These are phyloP conservation scores for Penicillium fimorum DNA, from an alignment of 495 filamentous ascomycete genomes.

Conservation along the genomic window DNA sequence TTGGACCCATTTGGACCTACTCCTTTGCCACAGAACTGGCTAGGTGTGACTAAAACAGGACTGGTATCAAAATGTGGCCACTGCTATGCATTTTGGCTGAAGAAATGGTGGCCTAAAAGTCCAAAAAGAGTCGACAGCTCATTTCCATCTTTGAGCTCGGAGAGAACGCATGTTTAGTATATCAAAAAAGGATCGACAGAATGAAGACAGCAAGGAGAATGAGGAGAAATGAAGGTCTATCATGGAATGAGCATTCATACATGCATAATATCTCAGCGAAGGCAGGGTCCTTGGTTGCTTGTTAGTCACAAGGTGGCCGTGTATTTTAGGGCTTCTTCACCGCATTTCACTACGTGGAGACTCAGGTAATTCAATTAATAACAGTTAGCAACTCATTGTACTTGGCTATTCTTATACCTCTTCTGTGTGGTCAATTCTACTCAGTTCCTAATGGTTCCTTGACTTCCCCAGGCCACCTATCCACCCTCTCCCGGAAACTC, in stretches of 20 bases:
- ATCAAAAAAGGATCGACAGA: neutral
- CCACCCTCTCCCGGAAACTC: conserved; percentile 13
- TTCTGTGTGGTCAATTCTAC: no score
- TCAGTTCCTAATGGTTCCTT: neutral
- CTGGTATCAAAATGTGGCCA: no score
- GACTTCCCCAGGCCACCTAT: conserved; percentile 10
- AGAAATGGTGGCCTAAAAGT: no score
- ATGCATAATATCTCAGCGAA: neutral
- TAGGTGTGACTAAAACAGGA: no score
- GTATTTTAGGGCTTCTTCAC: neutral
- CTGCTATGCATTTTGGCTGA: no score
- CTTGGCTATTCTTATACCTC: no score
- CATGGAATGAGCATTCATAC: neutral
- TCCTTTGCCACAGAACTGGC: no score
- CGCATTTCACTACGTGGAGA: neutral
- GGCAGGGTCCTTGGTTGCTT: neutral
- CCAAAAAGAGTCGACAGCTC: no score
- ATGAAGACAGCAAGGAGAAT: neutral
- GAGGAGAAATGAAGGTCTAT: no score
- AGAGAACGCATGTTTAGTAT: neutral
- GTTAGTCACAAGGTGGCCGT: neutral
- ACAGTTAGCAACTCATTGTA: neutral
- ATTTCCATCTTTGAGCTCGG: no score
- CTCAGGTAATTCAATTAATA: neutral
- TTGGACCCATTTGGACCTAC: no score